A percentile compares a stretch with the other conserved stretches of the same genome.
Evolutionary conservation across 1,284 basidiomycete genomes (phyloP).

Genomic region (Malassezia yamatoensis): DNA sequence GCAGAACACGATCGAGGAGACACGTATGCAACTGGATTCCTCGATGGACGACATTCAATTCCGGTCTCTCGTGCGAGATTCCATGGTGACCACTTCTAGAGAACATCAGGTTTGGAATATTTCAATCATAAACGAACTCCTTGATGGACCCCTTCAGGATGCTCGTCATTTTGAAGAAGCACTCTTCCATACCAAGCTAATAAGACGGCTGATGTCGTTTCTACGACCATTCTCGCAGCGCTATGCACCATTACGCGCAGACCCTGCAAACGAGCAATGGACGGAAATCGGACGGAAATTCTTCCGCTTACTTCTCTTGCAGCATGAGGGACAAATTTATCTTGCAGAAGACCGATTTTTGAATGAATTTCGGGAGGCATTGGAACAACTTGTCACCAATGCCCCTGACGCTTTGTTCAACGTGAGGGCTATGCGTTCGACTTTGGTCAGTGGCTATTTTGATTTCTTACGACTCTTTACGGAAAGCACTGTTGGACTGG

Average conservation of each 20-base stretch:
- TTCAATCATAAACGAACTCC: conserved; percentile 73
- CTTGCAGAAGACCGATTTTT: conserved; percentile 79
- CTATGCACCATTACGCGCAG: conserved; percentile 67
- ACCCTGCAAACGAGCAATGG: conserved; percentile 51
- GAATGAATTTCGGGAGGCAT: conserved; percentile 71
- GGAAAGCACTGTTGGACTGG: conserved; percentile 73
- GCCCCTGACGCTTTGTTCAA: conserved; percentile 65
- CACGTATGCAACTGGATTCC: neutral
- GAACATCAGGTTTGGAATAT: conserved; percentile 89
- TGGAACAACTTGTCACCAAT: conserved; percentile 61
- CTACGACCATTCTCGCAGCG: conserved; percentile 78
- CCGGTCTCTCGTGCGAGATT: conserved; percentile 35
- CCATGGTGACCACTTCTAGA: conserved; percentile 70
- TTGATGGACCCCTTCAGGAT: conserved; percentile 84
- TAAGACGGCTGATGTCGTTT: conserved; percentile 76
- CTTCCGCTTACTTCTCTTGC: conserved; percentile 70
- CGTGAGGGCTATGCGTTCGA: conserved; percentile 67
- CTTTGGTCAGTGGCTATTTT: conserved; percentile 81
- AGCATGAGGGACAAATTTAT: conserved; percentile 71
- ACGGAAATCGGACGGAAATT: conserved; percentile 56
- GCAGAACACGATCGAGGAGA: neutral
- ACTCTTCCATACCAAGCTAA: conserved; percentile 76
- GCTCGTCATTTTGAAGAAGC: conserved; percentile 91
- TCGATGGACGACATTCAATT: conserved; percentile 51
- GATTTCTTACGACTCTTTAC: conserved; percentile 89